A percentile compares a stretch with the other conserved stretches of the same genome.
These are phyloP conservation scores for Daedaleopsis nitida DNA, from an alignment of 768 basidiomycete species.

Conservation along the genomic window DNA sequence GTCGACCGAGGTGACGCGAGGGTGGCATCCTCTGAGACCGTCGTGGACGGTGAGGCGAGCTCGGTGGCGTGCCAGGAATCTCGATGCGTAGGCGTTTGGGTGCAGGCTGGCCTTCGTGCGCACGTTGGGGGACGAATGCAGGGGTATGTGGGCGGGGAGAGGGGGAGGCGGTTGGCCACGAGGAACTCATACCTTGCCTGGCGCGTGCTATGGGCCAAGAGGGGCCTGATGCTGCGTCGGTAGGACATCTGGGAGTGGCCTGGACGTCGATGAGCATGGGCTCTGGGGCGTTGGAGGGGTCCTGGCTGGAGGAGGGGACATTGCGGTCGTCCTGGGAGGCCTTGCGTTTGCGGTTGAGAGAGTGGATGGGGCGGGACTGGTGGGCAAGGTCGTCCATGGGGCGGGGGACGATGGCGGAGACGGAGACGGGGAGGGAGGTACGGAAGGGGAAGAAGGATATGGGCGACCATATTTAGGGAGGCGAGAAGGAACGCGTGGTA, in stretches of 20 bases:
- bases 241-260: constrained; percentile 29
- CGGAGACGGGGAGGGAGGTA: constrained; percentile 29
- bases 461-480: constrained; percentile 38
- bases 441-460: constrained; percentile 22
- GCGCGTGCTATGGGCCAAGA: constrained; percentile 29
- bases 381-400: constrained; percentile 68
- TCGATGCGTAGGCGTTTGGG: constrained; percentile 33
- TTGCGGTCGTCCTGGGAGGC: constrained; percentile 49
- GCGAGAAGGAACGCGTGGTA: constrained; percentile 37
- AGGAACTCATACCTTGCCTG: constrained; percentile 15
- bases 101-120: constrained; percentile 26
- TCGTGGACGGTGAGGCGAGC: constrained; percentile 15
- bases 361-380: constrained; percentile 43
- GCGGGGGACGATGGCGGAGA: constrained; percentile 13
- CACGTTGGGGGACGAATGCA: constrained; percentile 29
- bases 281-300: constrained; percentile 30
- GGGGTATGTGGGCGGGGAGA: constrained; percentile 33
- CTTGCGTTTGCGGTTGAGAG: constrained; percentile 68
- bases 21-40: constrained; percentile 22
- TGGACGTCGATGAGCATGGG: constrained; percentile 39
- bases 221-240: constrained; percentile 42
- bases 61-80: constrained; percentile 24
- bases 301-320: constrained; percentile 12
- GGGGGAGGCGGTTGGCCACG: constrained; percentile 15
- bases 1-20: constrained; percentile 29